Evolutionary conservation across 805 yeast genomes (phyloP).

Genomic region (Hagleromyces aurorensis): DNA sequence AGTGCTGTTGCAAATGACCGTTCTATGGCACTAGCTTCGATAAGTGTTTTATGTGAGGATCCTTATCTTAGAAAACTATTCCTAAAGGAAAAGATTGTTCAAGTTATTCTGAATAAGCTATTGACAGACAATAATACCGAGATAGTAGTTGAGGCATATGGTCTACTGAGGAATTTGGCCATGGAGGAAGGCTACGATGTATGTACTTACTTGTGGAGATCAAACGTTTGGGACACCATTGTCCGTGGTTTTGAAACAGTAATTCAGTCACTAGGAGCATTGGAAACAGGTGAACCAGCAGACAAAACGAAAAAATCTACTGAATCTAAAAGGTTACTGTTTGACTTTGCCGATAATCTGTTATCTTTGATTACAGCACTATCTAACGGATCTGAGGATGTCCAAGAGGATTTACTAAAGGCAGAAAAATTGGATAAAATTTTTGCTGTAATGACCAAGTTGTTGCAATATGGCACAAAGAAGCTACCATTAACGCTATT

Average conservation of each 20-base stretch:
- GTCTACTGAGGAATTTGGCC: conserved; percentile 69
- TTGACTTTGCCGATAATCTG: conserved; percentile 66
- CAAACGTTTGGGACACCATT: conserved; percentile 62
- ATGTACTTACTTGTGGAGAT: conserved; percentile 67
- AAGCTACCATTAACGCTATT: conserved; percentile 37
- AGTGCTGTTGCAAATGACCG: conserved; percentile 64
- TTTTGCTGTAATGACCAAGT: conserved; percentile 22
- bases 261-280: conserved; percentile 38
- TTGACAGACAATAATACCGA: conserved; percentile 65
- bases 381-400: conserved; percentile 55
- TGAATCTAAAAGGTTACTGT: conserved; percentile 41
- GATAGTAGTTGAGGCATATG: conserved; percentile 72
- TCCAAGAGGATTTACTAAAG: conserved; percentile 37
- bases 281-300: conserved; percentile 19
- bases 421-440: conserved; percentile 21
- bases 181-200: conserved; percentile 86
- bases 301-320: conserved; percentile 26
- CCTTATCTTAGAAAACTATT: conserved; percentile 50
- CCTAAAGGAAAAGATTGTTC: conserved; percentile 64
- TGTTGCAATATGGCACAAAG: conserved; percentile 24
- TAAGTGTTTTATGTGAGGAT: conserved; percentile 66
- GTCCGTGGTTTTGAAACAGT: conserved; percentile 45
- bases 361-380: conserved; percentile 61
- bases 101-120: conserved; percentile 52
- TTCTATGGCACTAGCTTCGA: conserved; percentile 67